A percentile compares a stretch with the other conserved stretches of the same genome.
phyloP scores from a whole-genome alignment of 2,329 filamentous ascomycete species.

The Corinectria fuckeliana region DNA sequence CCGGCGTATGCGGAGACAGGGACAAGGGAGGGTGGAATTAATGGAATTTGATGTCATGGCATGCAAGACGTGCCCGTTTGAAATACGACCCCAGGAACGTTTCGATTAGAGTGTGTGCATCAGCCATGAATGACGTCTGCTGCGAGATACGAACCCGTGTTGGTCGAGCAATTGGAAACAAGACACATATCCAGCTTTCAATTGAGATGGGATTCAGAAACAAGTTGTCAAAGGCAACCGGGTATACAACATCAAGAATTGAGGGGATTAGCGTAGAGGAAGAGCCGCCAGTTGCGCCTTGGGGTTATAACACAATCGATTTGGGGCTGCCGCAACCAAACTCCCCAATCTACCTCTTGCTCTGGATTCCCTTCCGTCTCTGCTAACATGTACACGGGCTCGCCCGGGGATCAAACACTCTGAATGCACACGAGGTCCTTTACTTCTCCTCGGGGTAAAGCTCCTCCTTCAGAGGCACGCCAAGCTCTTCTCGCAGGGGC shows the following conservation, averaged over 20 bases:
- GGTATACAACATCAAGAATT: slow-evolving; percentile 32
- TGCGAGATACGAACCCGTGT: background rate
- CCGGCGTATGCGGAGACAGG: slow-evolving; percentile 15
- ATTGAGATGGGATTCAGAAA: background rate
- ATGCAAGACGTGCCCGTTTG: slow-evolving; percentile 7
- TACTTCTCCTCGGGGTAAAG: slow-evolving; percentile 76
- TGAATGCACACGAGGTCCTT: slow-evolving; percentile 38
- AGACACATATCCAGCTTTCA: background rate
- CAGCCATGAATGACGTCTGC: background rate
- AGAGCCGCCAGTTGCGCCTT: slow-evolving; percentile 32
- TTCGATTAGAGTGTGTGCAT: background rate
- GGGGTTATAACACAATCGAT: slow-evolving; percentile 43
- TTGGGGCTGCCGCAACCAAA: slow-evolving; percentile 41
- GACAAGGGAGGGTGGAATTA: slow-evolving; percentile 9
- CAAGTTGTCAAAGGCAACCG: slow-evolving; percentile 1
- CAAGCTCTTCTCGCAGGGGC: slow-evolving; percentile 90
- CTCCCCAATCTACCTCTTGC: slow-evolving; percentile 40
- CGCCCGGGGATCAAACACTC: slow-evolving; percentile 28
- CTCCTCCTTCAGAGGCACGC: slow-evolving; percentile 88
- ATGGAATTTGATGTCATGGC: slow-evolving; percentile 14
- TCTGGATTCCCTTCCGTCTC: slow-evolving; percentile 37
- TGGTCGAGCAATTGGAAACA: background rate
- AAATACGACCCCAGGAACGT: background rate
- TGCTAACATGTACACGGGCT: slow-evolving; percentile 48
- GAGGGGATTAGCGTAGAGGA: slow-evolving; percentile 31